Evolutionary conservation across 2,329 filamentous ascomycete species (phyloP).

Genomic region (Xylariaceae sp.): DNA sequence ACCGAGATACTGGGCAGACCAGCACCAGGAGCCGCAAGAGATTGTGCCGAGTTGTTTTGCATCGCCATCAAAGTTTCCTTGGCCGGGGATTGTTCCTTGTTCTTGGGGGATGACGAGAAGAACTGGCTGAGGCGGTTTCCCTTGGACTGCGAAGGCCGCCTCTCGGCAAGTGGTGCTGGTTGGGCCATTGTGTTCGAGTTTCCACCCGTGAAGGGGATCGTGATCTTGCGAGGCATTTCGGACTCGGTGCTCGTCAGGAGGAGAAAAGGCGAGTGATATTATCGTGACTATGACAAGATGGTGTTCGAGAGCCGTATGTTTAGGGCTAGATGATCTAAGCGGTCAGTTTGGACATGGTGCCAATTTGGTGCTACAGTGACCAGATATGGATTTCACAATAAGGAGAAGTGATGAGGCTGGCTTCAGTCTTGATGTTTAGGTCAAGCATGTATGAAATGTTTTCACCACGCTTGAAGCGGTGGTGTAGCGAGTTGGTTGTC

Average conservation of each 20-base stretch:
- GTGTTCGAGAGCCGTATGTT: slow-evolving; percentile 4
- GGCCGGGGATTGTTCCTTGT: slow-evolving; percentile 63
- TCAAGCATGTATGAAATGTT: no score
- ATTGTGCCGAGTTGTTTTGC: slow-evolving; percentile 57
- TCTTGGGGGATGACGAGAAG: slow-evolving; percentile 78
- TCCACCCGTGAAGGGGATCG: slow-evolving; percentile 52
- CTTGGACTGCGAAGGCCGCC: slow-evolving; percentile 63
- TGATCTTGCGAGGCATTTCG: slow-evolving; percentile 58
- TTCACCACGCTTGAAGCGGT: background rate
- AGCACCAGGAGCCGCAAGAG: slow-evolving; percentile 69
- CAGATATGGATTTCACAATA: no score
- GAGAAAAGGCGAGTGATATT: slow-evolving; percentile 9
- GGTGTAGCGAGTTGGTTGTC: background rate
- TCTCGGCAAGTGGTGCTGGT: slow-evolving; percentile 51
- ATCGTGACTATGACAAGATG: slow-evolving; percentile 1
- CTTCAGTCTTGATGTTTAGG: no score
- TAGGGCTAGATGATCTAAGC: background rate
- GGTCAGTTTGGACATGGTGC: background rate
- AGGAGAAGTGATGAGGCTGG: no score
- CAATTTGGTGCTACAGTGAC: no score
- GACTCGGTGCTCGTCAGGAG: slow-evolving; percentile 16
- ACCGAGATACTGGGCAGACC: slow-evolving; percentile 89
- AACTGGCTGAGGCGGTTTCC: slow-evolving; percentile 76
- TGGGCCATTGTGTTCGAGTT: slow-evolving; percentile 44
- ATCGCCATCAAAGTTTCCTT: slow-evolving; percentile 67